phyloP scores from a whole-genome alignment of 108 stramenopile species.

The Conticribra guillardii region DNA sequence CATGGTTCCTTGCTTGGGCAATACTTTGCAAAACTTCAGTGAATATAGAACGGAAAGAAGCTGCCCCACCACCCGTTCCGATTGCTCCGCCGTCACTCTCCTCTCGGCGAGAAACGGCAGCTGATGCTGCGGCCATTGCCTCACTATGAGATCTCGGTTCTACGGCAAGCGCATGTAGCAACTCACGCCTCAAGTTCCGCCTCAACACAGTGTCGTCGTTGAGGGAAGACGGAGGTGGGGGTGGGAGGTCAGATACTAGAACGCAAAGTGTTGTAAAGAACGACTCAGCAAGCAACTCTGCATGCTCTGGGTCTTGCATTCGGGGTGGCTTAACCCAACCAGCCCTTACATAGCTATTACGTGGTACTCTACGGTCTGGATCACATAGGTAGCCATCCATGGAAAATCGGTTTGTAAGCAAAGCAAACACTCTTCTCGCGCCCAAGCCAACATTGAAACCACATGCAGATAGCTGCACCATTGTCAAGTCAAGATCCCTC shows the following conservation, averaged over 20 bases:
- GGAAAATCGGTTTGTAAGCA: conserved; percentile 79
- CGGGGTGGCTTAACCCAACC: conserved; percentile 85
- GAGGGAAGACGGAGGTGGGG: conserved; percentile 72
- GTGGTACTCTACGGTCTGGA: conserved; percentile 57
- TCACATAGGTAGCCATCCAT: conserved; percentile 89
- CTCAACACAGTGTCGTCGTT: conserved; percentile 63
- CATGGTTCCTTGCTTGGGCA: conserved; percentile 68
- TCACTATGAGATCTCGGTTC: conserved; percentile 90
- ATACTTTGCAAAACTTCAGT: conserved; percentile 73
- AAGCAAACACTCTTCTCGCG: conserved; percentile 72
- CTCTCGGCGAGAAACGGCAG: conserved; percentile 73
- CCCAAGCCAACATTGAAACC: conserved; percentile 87
- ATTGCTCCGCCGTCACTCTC: conserved; percentile 70
- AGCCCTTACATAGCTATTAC: conserved; percentile 43
- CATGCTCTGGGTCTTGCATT: conserved; percentile 84
- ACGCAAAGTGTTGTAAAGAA: conserved; percentile 85
- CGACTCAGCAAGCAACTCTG: conserved; percentile 77
- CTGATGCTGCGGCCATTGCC: conserved; percentile 78
- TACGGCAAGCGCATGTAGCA: conserved; percentile 90
- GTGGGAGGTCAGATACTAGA: conserved; percentile 84
- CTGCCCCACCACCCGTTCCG: conserved; percentile 62
- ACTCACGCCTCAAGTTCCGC: conserved; percentile 80
- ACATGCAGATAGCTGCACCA: conserved; percentile 86
- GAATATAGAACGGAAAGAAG: conserved; percentile 70
- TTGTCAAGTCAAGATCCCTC: conserved; percentile 80